These are phyloP conservation scores for Asclepias syriaca DNA, from an alignment of 257 asterid species.

Conservation along the genomic window DNA sequence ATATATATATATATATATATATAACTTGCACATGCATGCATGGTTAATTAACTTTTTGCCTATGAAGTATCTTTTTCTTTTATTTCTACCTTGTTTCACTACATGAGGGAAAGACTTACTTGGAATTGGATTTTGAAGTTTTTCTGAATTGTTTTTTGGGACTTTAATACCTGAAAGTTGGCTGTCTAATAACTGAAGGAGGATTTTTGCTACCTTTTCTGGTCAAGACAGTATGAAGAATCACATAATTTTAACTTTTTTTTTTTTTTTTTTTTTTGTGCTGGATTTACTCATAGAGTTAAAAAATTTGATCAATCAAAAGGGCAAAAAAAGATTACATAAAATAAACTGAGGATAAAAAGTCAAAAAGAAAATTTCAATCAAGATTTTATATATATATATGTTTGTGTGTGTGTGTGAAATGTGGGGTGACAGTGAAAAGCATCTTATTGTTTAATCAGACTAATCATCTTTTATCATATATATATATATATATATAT, in stretches of 20 bases:
- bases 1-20: too few relatives aligned
- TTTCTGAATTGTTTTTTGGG: not conserved
- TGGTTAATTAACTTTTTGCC: too few relatives aligned
- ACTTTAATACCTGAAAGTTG: not conserved
- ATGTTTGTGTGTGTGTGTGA: not conserved
- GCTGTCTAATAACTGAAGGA: not conserved
- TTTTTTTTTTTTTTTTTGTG: not conserved
- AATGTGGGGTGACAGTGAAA: not conserved
- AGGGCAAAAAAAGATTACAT: not conserved
- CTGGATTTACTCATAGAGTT: not conserved
- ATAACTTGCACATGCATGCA: conserved; percentile 4
- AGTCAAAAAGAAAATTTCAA: not conserved
- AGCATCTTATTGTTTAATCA: conserved; percentile 1
- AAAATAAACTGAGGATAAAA: not conserved
- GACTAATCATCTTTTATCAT: not conserved
- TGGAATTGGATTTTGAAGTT: not conserved
- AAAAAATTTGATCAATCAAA: not conserved
- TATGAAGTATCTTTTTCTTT: not conserved
- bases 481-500: not conserved
- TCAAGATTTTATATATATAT: not conserved
- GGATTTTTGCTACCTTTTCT: not conserved
- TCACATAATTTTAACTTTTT: conserved; percentile 6
- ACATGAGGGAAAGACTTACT: too few relatives aligned
- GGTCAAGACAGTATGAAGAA: conserved; percentile 10
- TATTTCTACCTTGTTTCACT: not conserved